These are phyloP conservation scores for Candida jianshihensis DNA, from an alignment of 805 yeast genomes.

Conservation along the genomic window DNA sequence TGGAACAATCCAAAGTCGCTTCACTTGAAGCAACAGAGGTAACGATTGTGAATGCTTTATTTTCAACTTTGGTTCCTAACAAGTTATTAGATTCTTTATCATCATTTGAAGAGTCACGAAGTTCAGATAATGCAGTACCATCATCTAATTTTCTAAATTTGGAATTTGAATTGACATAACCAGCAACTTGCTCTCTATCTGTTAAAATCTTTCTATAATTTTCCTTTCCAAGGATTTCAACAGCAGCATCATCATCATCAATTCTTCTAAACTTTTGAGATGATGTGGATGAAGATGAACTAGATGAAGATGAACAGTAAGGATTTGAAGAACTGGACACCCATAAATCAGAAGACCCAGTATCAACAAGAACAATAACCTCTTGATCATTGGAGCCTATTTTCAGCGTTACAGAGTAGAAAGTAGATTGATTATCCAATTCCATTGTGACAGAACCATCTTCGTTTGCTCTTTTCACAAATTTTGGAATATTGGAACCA, in stretches of 20 bases:
- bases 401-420: conserved; percentile 37
- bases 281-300: background rate
- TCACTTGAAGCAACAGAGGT: conserved; percentile 1
- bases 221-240: background rate
- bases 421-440: conserved; percentile 33
- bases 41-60: conserved; percentile 6
- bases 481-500: background rate
- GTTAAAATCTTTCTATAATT: conserved; percentile 1
- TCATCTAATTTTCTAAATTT: conserved; percentile 6
- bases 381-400: conserved; percentile 55
- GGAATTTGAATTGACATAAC: background rate
- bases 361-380: conserved; percentile 57
- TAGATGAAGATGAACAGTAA: conserved; percentile 27
- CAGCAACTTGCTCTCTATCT: background rate
- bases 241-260: conserved; percentile 3
- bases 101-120: background rate
- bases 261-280: conserved; percentile 9
- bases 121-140: background rate
- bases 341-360: conserved; percentile 76
- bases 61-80: conserved; percentile 1
- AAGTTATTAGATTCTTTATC: background rate
- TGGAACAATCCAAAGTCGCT: conserved; percentile 30
- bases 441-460: conserved; percentile 27
- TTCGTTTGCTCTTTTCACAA: conserved; percentile 16
- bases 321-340: conserved; percentile 44